Base-by-base conservation (phyloP, 1,284 basidiomycete genomes). In the Veloboletus limbatus region DNA sequence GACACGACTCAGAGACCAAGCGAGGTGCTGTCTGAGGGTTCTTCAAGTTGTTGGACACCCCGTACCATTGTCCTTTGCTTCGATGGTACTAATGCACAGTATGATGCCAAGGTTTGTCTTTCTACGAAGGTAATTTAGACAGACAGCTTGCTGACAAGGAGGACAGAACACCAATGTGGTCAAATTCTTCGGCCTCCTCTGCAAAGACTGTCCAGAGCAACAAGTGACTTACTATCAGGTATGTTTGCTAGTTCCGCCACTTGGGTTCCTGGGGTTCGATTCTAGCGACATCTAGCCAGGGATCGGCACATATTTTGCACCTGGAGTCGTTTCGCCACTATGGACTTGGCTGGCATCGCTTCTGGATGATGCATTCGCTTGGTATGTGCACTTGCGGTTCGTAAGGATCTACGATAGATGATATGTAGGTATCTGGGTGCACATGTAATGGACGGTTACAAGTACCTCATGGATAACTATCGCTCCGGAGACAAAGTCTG, bases 221-320 rank as follows among this genome's bases (percentile, higher is more conserved):
- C 86, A 88, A 53, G 52, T 85, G 14, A 73, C 74, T 47, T 88
- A 87, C 56, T 88, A 88, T 54, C 86, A 88, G 62, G 82, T 79
- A 43, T 33, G 60, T 49, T 28, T 31, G 1, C 25, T 21, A 37
- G n/a, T 36, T 35, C 20, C 16, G 1, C 31, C 8, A 2, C 24
- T 14, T 6, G 11, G 18, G 3, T 7, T 18, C n/a, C 25, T n/a
- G 1, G 7, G 4, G 14, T 25, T 40, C 3, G 4, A 48, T 26
- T 22, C 10, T 31, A 6, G 21, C 30, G 22, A 20, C n/a, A 25
- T 43, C 28, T 45, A 85, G 78, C 67, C 80, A 31, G 84, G 85
- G 26, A 56, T 85, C 14, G 81, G 84, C 21, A 84, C 83, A 2
- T 85, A 78, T 56, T 74, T 77, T 49, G 62, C 72, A 22, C 77